phyloP scores from a whole-genome alignment of 2,329 filamentous ascomycete species.

The Pseudogymnoascus pannorum region DNA sequence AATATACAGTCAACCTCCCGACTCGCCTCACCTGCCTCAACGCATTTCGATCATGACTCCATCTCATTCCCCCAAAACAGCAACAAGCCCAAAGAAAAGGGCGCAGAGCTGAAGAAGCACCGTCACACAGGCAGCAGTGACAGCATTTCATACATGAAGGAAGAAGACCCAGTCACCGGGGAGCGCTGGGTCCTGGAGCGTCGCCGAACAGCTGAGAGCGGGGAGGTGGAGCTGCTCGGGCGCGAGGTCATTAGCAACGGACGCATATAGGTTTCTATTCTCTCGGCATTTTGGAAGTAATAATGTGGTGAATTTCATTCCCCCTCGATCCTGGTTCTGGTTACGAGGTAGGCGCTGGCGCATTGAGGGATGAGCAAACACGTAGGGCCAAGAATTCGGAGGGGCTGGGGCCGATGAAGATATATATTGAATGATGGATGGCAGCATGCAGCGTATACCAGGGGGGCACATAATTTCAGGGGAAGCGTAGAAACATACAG shows the following conservation, averaged over 20 bases:
- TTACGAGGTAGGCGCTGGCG: neutral
- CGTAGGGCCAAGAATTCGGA: neutral
- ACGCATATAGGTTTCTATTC: constrained; percentile 17
- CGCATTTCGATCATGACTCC: neutral
- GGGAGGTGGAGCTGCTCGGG: constrained; percentile 57
- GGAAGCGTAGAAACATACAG: neutral
- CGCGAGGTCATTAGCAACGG: constrained; percentile 54
- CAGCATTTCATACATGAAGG: constrained; percentile 60
- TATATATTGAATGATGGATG: neutral
- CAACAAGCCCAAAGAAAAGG: constrained; percentile 19
- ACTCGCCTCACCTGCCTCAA: neutral
- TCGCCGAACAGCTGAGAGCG: constrained; percentile 56
- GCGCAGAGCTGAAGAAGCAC: constrained; percentile 29
- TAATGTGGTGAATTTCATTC: neutral
- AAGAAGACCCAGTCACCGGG: constrained; percentile 51
- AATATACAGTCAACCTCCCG: neutral
- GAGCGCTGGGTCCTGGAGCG: constrained; percentile 65
- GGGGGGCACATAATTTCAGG: neutral
- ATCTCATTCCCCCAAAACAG: neutral
- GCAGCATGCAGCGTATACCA: neutral
- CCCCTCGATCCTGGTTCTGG: neutral
- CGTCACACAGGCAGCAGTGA: constrained; percentile 52
- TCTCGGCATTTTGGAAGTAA: neutral
- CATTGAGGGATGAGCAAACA: neutral
- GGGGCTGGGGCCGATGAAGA: neutral